These are phyloP conservation scores for Grosmannia penicillata DNA, from an alignment of 2,329 filamentous ascomycete species.

Conservation along the genomic window DNA sequence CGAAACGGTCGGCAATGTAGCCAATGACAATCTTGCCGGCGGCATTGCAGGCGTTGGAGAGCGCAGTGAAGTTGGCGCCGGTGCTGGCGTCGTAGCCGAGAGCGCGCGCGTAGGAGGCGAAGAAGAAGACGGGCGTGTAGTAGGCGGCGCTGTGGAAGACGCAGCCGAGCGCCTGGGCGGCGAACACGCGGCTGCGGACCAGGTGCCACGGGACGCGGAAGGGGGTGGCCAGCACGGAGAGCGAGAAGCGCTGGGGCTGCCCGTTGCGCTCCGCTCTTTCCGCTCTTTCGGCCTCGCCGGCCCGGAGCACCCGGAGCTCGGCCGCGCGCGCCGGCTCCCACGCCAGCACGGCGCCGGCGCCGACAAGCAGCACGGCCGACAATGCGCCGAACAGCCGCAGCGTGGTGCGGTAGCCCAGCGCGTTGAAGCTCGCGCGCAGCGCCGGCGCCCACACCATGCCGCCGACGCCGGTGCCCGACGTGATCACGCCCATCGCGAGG, in stretches of 20 bases:
- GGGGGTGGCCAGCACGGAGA: not conserved
- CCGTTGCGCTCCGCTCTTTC: not conserved
- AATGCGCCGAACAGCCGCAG: constrained; percentile 15
- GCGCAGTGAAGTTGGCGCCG: constrained; percentile 3
- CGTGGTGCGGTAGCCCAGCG: constrained; percentile 21
- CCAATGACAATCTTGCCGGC: constrained; percentile 22
- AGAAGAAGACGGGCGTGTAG: constrained; percentile 4
- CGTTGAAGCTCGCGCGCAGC: constrained; percentile 9
- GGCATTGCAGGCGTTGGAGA: constrained; percentile 21
- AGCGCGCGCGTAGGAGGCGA: constrained; percentile 2
- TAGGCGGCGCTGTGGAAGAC: constrained; percentile 2
- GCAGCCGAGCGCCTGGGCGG: constrained; percentile 1
- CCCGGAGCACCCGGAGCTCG: not conserved
- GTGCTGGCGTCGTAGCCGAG: not conserved
- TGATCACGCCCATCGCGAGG: constrained; percentile 22
- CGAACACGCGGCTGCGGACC: not conserved
- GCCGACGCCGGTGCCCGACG: constrained; percentile 21
- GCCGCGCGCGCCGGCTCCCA: constrained; percentile 1
- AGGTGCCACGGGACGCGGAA: not conserved
- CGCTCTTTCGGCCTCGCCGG: too few relatives aligned
- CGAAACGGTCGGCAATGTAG: constrained; percentile 20
- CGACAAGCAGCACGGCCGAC: constrained; percentile 12
- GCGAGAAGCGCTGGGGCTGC: not conserved
- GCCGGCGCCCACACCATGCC: constrained; percentile 18
- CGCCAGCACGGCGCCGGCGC: constrained; percentile 13